Percentiles rank a stretch among this genome's conserved stretches.
Evolutionary conservation across 768 basidiomycete species (phyloP).

Genomic region (Phlebiopsis gigantea): DNA sequence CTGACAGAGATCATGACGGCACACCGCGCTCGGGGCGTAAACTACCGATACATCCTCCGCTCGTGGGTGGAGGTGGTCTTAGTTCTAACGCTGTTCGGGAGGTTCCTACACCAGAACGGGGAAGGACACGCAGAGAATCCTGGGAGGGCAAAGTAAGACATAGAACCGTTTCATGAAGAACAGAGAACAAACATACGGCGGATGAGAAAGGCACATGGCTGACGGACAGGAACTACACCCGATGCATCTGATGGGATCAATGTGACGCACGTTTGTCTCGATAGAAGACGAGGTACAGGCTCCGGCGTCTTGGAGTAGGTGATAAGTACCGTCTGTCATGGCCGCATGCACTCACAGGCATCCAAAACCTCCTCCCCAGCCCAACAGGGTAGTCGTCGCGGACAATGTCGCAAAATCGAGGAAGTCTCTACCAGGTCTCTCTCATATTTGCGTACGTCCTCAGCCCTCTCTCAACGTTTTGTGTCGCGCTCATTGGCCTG

Average conservation of each 20-base stretch:
- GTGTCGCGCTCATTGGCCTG: not conserved
- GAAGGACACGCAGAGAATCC: no score
- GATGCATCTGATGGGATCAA: conserved; percentile 5
- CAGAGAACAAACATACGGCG: no score
- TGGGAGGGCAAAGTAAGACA: no score
- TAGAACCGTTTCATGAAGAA: no score
- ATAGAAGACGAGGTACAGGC: not conserved
- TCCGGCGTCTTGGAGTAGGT: not conserved
- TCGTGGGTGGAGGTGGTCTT: not conserved
- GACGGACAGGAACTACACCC: not conserved
- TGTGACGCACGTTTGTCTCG: conserved; percentile 3
- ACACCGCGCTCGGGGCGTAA: not conserved
- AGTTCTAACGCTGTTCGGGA: not conserved
- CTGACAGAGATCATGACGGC: no score
- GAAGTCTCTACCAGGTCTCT: conserved; percentile 50
- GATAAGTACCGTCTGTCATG: conserved; percentile 1
- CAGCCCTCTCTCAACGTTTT: conserved; percentile 2
- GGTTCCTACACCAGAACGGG: no score
- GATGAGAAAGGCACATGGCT: not conserved
- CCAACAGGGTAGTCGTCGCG: conserved; percentile 1
- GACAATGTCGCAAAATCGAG: not conserved
- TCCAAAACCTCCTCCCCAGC: not conserved
- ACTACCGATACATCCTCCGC: not conserved
- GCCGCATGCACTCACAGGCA: not conserved
- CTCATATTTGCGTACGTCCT: conserved; percentile 77